Conservation (phyloP, 441 rosid species). For the Mallotus japonicus region DNA sequence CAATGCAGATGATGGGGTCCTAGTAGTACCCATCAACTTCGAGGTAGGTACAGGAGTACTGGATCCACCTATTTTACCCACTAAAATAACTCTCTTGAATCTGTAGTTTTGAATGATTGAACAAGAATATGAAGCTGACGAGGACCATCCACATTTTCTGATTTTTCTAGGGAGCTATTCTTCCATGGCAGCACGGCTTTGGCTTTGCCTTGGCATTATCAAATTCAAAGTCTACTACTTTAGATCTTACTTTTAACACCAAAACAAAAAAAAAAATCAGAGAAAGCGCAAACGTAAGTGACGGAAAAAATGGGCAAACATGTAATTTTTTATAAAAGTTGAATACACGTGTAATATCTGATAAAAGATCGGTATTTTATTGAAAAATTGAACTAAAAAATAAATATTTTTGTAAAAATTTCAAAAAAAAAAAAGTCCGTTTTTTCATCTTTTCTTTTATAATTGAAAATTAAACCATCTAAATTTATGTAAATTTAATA, state of each 20-base stretch:
- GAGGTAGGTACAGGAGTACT: slow-evolving; percentile 88
- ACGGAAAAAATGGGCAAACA: too few species aligned
- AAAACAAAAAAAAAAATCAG: too few species aligned
- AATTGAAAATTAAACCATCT: too few species aligned
- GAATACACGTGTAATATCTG: too few species aligned
- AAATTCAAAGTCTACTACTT: background rate
- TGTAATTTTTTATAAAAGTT: too few species aligned
- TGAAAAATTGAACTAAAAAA: too few species aligned
- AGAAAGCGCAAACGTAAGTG: too few species aligned
- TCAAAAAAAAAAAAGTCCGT: too few species aligned
- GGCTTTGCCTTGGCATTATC: slow-evolving; percentile 67
- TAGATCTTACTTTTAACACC: slow-evolving; percentile 41
- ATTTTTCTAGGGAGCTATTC: slow-evolving; percentile 71
- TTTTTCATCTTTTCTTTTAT: too few species aligned
- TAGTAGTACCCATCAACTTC: slow-evolving; percentile 66
- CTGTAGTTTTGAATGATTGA: slow-evolving; percentile 72
- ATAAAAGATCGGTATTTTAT: too few species aligned
- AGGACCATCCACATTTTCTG: slow-evolving; percentile 84
- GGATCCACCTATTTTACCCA: slow-evolving; percentile 87
- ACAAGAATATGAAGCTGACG: slow-evolving; percentile 91
- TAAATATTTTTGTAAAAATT: too few species aligned
- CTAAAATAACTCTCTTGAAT: slow-evolving; percentile 80
- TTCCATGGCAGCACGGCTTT: slow-evolving; percentile 44
- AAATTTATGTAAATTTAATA: too few species aligned
- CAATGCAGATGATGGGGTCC: slow-evolving; percentile 55